These are phyloP conservation scores for Magnolia officinalis DNA, from an alignment of 164 flowering plant species.

Conservation along the genomic window DNA sequence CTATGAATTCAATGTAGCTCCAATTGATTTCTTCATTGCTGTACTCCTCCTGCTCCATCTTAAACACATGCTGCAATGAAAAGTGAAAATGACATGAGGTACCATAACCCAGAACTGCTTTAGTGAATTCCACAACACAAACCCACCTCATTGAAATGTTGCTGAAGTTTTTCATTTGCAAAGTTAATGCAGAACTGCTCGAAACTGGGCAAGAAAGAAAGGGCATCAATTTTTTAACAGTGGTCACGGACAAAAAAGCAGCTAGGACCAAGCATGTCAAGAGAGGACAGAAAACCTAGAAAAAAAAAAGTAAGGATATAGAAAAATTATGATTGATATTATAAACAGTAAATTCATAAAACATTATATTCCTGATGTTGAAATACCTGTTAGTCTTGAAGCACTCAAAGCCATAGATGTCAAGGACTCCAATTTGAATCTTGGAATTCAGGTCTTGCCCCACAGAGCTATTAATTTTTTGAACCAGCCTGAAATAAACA, in stretches of 20 bases:
- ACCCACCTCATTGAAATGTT: conserved; percentile 91
- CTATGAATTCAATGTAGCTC: conserved; percentile 97
- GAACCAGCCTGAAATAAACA: conserved; percentile 76
- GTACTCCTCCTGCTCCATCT: conserved; percentile 98
- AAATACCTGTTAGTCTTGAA: conserved; percentile 73
- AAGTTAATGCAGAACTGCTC: conserved; percentile 97
- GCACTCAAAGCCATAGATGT: conserved; percentile 97
- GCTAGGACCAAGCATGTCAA: not conserved
- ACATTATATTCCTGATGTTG: not conserved
- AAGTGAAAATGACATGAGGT: not conserved
- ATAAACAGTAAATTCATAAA: too few species aligned
- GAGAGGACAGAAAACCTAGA: not conserved
- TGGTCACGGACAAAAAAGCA: not conserved
- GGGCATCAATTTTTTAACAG: not conserved
- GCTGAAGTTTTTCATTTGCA: conserved; percentile 99
- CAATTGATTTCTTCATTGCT: conserved; percentile 80
- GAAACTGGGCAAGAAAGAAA: conserved; percentile 45
- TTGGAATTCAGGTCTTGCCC: conserved; percentile 83
- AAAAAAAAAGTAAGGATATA: not conserved
- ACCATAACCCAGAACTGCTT: not conserved
- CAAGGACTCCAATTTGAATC: conserved; percentile 87
- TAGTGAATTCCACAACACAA: not conserved
- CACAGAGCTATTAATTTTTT: conserved; percentile 86
- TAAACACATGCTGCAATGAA: conserved; percentile 78
- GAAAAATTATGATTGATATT: not conserved